A percentile compares a stretch with the other conserved stretches of the same genome.
phyloP scores from a whole-genome alignment of 192 early-diverging fungal species.

The Funneliformis mosseae region DNA sequence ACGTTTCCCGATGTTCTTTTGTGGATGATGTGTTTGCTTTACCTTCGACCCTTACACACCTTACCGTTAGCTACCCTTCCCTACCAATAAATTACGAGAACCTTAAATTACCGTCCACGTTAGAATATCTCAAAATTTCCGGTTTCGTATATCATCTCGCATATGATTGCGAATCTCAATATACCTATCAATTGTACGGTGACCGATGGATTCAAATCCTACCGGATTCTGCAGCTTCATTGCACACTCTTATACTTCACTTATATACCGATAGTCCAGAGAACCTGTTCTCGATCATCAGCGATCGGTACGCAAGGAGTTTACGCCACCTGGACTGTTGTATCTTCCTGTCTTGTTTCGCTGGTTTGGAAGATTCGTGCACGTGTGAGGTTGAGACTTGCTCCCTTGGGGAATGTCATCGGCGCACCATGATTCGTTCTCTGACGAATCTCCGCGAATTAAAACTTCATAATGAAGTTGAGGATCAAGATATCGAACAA shows the following conservation, averaged over 20 bases:
- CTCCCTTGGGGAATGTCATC: not conserved
- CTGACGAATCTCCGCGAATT: not conserved
- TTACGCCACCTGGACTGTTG: not conserved
- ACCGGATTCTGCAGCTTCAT: not conserved
- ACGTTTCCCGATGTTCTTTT: not conserved
- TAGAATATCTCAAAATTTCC: not conserved
- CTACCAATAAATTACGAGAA: not conserved
- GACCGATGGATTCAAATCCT: not conserved
- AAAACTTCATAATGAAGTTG: not conserved
- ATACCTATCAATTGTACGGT: not conserved
- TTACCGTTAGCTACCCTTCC: not conserved
- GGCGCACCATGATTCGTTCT: not conserved
- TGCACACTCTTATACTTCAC: not conserved
- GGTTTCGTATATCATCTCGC: not conserved
- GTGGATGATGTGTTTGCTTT: not conserved
- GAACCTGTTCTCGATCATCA: not conserved
- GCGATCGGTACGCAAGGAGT: not conserved
- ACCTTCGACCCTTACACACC: not conserved
- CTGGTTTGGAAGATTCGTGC: not conserved
- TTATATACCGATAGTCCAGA: not conserved
- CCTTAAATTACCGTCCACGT: not conserved
- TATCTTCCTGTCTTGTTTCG: not conserved
- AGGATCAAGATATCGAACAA: not conserved
- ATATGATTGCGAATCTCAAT: not conserved
- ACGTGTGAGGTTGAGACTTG: not conserved